Evolutionary conservation across 768 basidiomycete species (phyloP).

Genomic region (Phaeotremella fagi): DNA sequence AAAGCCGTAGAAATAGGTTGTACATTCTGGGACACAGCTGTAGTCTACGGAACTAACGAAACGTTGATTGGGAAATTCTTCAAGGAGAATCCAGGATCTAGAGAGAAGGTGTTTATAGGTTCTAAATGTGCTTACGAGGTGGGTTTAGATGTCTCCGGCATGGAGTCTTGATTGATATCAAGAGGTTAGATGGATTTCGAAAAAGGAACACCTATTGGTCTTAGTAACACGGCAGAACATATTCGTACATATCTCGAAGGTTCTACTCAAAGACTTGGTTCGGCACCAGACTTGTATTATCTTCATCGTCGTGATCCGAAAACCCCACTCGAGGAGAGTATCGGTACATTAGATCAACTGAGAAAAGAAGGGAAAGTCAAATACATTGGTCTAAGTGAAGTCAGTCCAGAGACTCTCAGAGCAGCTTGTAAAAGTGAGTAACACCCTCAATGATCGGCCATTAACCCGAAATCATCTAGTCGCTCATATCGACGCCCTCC

Average conservation of each 20-base stretch:
- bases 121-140: constrained; percentile 33
- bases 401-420: constrained; percentile 39
- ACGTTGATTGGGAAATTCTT: constrained; percentile 56
- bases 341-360: constrained; percentile 32
- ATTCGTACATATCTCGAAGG: not conserved
- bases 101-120: constrained; percentile 29
- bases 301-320: constrained; percentile 40
- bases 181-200: constrained; percentile 10
- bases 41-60: not conserved
- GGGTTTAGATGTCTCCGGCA: too few species aligned
- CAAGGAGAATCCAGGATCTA: constrained; percentile 29
- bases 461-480: too few species aligned
- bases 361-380: constrained; percentile 39
- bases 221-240: constrained; percentile 22
- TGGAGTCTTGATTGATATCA: not conserved
- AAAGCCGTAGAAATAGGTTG: constrained; percentile 51
- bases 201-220: constrained; percentile 10
- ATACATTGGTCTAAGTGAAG: constrained; percentile 45
- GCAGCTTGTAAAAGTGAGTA: constrained; percentile 37
- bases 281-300: too few species aligned
- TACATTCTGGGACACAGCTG: constrained; percentile 52
- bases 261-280: not conserved
- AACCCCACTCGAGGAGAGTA: constrained; percentile 33
- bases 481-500: constrained; percentile 39
- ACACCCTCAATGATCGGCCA: too few species aligned